Conservation (phyloP, 2,329 filamentous ascomycete genomes). For the Aspergillus sojae region DNA sequence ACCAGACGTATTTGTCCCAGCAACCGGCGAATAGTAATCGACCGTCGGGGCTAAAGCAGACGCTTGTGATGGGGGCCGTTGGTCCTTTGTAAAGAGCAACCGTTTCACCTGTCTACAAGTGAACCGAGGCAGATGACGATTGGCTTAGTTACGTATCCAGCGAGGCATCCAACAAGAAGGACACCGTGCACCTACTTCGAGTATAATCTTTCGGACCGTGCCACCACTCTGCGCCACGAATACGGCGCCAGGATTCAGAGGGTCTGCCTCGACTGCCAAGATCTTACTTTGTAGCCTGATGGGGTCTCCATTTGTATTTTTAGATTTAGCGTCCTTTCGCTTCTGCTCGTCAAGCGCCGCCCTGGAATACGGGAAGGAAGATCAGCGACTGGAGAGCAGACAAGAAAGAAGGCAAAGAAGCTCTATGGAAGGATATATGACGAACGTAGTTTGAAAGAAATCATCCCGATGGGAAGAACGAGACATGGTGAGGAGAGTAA, state of each 20-base stretch:
- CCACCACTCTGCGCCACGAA: slow-evolving; percentile 90
- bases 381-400: slow-evolving; percentile 14
- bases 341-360: slow-evolving; percentile 53
- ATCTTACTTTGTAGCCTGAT: slow-evolving; percentile 84
- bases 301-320: slow-evolving; percentile 83
- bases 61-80: slow-evolving; percentile 75
- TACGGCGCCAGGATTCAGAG: slow-evolving; percentile 62
- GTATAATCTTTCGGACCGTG: slow-evolving; percentile 69
- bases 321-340: slow-evolving; percentile 71
- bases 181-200: slow-evolving; percentile 67
- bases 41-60: slow-evolving; percentile 64
- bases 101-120: slow-evolving; percentile 47
- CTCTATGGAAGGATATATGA: slow-evolving; percentile 14
- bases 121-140: slow-evolving; percentile 9
- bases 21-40: slow-evolving; percentile 78
- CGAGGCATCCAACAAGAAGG: slow-evolving; percentile 12
- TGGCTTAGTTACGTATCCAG: slow-evolving; percentile 16
- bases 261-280: slow-evolving; percentile 71
- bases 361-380: slow-evolving; percentile 30
- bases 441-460: slow-evolving; percentile 92
- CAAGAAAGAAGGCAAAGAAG: background rate
- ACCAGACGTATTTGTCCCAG: slow-evolving; percentile 93
- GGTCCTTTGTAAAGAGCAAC: slow-evolving; percentile 68
- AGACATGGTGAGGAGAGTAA: slow-evolving; percentile 53
- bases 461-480: slow-evolving; percentile 73